Base-by-base conservation (phyloP, 164 flowering plant genomes). In the Magnolia officinalis region DNA sequence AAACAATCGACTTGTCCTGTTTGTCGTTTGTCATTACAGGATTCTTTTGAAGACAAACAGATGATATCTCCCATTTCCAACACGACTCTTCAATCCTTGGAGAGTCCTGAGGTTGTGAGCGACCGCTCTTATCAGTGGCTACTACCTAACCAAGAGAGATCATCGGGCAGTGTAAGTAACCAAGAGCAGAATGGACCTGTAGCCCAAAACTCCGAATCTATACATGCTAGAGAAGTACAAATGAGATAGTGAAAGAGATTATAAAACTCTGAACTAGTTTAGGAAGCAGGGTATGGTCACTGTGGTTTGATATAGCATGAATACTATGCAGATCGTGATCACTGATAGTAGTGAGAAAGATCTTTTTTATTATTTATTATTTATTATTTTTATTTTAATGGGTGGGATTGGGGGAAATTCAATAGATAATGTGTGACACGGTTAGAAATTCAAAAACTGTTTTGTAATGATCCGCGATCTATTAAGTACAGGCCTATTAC, bases 1-100 rank as follows among this genome's bases (percentile, higher is more conserved):
- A 90, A 87, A 31, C 92, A 90, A 68, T 84, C 94, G 50, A 93
- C 95, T 23, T 93, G 97, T 61, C 97, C 96, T 3, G 90, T 91
- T 8, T 93, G 97, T 78, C 92, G 97, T 24, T 82, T 88, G 21
- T 85, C 92, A 59, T 71, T 93, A 31, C 86, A 87, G 20, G 88
- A 88, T 59, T 74, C 87, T 0, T 52, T 76, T 6, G 88, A 81
- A 76, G 63, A 74, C 61, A 85, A 86, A 75, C 78, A 51, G 8
- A 72, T 26, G 23, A 81, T 79, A 45, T 21, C 80, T 58, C 79
- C 83, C 14, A 71, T 76, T 45, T 64, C 82, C 49, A 75, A 74
- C 23, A 73, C 59, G 49, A 24, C 68, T 31, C 29, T 74, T 1
- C 82, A 78, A 55, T 66, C 87, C 8, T 50, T 81, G 31, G 84